Base-by-base conservation (phyloP, 202 grass and related monocot genomes). In the Sporobolus alterniflorus region DNA sequence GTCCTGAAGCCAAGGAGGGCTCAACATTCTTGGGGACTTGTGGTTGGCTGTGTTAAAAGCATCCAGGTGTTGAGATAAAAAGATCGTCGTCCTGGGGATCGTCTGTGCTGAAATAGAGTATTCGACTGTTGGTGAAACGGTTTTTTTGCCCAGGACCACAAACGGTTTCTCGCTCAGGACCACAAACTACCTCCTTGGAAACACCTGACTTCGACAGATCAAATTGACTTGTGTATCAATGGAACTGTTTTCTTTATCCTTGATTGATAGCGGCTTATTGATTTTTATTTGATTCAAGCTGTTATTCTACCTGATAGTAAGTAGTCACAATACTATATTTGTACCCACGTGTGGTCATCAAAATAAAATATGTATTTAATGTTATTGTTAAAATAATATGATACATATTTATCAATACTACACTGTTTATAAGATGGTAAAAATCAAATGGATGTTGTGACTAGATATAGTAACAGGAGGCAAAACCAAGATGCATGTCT, bases 121-220 rank as follows among this genome's bases (percentile, higher is more conserved):
- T n/a, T n/a, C 17, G 54, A 87, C 88, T 87, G 69, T 75, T 76
- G 75, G 33, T 73, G 55, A 79, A 32, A n/a, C n/a, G n/a, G n/a
- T n/a, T n/a, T n/a, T n/a, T n/a, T n/a, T n/a, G n/a, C n/a, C 18
- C 67, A 76, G 88, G 91, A 93, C 91, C 91, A 93, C 91, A 85
- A 93, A 90, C 91, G 81, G 87, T 85, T 82, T 84, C 73, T 39
- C 56, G 76, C 10, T 11, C 63, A 69, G 91, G 91, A 94, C 91
- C 91, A 94, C 91, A 88, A 94, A 88, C 91, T 64, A 47, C 80
- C 83, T 83, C 72, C 80, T 69, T 69, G 81, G 49, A 88, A 86
- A 7, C 76, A 59, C 81, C 69, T 75, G 79, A 21, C 81, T 26
- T 65, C 63, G 69, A 46, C 36, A 39, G 64, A 55, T 9, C 47